Evolutionary conservation across 495 filamentous ascomycete genomes (phyloP), one percentile per base, ranked within the genome.

Genomic region (Penicillium crystallinum): DNA sequence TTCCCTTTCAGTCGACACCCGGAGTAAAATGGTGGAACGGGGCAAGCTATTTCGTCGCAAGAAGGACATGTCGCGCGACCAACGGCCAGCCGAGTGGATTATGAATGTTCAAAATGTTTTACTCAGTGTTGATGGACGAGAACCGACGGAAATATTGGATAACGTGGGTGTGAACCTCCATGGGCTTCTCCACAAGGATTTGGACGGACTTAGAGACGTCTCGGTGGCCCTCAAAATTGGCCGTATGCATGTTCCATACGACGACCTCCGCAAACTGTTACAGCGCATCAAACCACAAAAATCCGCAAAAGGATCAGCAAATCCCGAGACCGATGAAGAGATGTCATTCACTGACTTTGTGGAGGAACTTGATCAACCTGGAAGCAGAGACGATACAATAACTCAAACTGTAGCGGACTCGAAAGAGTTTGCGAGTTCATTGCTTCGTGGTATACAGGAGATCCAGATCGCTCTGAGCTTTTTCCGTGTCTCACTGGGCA

Each of bases 401-500:
- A 84, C 91, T 31, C 88, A 90, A 65, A 87, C 88, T 0, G 88
- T 97, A 3, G 91, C 90, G 11, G 92, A 97, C 59, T 96, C 89
- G 0, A 95, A 89, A 58, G 91, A 96, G 49, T 91, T 99, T 57
- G 79, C 90, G 33, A 89, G 87, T 64, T 96, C 92, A 6, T 81
- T 96, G 22, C 77, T 99, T 18, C 84, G 89, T 43, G 93, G 93
- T 33, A 88, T 99, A 38, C 91, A 96, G 64, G 93, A 97, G 66
- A 85, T 99, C 14, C 93, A 97, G 71, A 88, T 97, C 61, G 93
- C 93, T 6, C 78, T 97, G 66, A 95, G 93, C 69, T 95, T 92
- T 67, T 81, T 97, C 59, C 84, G 92, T 10, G 69, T 97, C 53
- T 90, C 90, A 19, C 90, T 87, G 63, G 82, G 81, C 54, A 76